phyloP scores from a whole-genome alignment of 1,139 yeast genomes.

The Suhomyces kunorum region DNA sequence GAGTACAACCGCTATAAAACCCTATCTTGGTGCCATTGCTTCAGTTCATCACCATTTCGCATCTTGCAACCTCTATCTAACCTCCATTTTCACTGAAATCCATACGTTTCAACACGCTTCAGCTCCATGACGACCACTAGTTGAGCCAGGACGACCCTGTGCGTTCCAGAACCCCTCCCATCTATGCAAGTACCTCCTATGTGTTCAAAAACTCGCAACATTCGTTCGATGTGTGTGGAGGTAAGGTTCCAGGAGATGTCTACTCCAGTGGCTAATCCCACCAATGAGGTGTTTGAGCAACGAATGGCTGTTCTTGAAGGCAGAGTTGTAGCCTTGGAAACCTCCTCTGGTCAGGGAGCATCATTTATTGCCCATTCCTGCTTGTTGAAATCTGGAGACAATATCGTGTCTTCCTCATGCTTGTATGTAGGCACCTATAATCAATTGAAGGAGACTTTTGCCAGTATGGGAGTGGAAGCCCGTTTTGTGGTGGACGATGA shows the following conservation, averaged over 20 bases:
- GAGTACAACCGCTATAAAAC: too few relatives aligned
- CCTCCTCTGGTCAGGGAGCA: slow-evolving; percentile 93
- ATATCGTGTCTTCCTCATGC: slow-evolving; percentile 79
- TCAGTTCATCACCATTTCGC: background rate
- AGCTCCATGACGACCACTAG: slow-evolving; percentile 89
- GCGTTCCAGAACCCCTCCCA: slow-evolving; percentile 85
- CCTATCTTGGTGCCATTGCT: background rate
- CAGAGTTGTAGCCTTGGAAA: slow-evolving; percentile 87
- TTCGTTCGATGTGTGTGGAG: slow-evolving; percentile 40
- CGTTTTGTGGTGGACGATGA: slow-evolving; percentile 80
- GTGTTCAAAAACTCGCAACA: slow-evolving; percentile 85
- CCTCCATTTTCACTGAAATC: too few relatives aligned
- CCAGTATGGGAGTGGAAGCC: slow-evolving; percentile 80
- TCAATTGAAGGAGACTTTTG: slow-evolving; percentile 89
- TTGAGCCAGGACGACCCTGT: slow-evolving; percentile 52
- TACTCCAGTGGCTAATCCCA: slow-evolving; percentile 91
- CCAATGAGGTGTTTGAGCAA: slow-evolving; percentile 84
- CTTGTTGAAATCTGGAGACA: slow-evolving; percentile 73
- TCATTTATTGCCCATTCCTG: slow-evolving; percentile 79
- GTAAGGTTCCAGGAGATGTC: slow-evolving; percentile 40
- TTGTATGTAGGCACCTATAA: slow-evolving; percentile 96
- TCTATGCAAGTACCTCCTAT: slow-evolving; percentile 83
- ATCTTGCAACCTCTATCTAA: background rate
- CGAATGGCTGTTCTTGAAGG: slow-evolving; percentile 90
- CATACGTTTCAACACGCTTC: slow-evolving; percentile 83